A percentile compares a stretch with the other conserved stretches of the same genome.
Evolutionary conservation across 2,329 filamentous ascomycete species (phyloP).

Genomic region (Trichoderma atrobrunneum): DNA sequence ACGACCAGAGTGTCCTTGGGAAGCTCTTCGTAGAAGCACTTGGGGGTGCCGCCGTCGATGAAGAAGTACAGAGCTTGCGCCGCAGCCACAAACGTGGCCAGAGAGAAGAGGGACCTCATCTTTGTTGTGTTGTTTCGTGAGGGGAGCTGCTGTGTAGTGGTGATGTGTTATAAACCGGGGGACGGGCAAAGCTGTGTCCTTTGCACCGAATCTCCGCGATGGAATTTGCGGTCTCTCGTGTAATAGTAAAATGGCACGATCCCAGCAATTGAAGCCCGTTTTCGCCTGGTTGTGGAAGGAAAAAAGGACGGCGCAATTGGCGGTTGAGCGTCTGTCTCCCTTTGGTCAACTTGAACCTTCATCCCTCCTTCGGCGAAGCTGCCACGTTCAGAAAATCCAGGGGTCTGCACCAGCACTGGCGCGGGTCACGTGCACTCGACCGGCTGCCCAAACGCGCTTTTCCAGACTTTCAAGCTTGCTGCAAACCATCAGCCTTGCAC

Average conservation of each 20-base stretch:
- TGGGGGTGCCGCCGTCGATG: constrained; percentile 79
- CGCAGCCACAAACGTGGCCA: constrained; percentile 62
- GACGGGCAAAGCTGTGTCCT: background rate
- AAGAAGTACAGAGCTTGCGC: constrained; percentile 92
- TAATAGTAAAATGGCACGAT: background rate
- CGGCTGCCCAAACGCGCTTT: constrained; percentile 7
- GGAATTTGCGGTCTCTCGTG: background rate
- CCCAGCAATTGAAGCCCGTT: background rate
- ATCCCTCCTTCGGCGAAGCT: constrained; percentile 37
- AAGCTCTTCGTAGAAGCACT: constrained; percentile 98
- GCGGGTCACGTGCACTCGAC: constrained; percentile 34
- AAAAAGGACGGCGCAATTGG: background rate
- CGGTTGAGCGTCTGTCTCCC: constrained; percentile 5
- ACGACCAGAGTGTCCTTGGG: constrained; percentile 97
- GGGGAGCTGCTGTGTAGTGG: background rate
- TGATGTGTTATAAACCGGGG: background rate
- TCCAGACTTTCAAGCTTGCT: background rate
- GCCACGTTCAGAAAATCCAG: constrained; percentile 52
- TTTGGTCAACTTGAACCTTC: background rate
- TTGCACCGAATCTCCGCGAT: background rate
- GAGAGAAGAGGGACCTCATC: constrained; percentile 61
- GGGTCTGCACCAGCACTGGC: constrained; percentile 22
- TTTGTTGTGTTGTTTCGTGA: constrained; percentile 21
- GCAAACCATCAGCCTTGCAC: constrained; percentile 9
- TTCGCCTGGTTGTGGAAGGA: background rate